Evolutionary conservation across 768 basidiomycete genomes (phyloP), one percentile per base, ranked within the genome.

Genomic region (Suillus subaureus): DNA sequence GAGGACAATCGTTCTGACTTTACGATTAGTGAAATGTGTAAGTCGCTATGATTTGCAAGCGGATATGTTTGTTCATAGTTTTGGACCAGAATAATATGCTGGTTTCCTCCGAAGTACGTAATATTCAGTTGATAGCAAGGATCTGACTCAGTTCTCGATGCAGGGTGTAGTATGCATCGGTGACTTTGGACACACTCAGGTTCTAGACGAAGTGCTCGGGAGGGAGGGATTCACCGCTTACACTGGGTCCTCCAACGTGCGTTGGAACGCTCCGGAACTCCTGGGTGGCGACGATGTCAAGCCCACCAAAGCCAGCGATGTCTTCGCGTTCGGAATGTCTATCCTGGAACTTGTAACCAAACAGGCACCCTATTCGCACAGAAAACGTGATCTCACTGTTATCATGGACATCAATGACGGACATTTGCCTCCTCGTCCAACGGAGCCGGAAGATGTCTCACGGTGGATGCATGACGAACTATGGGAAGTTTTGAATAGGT

Each of bases 221-320:
- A 82, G 74, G 64, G 71, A 78, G 33, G 79, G 80, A 40, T 81
- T 84, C 33, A 71, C 77, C n/a, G 83, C 81, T 4, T 74, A 88
- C 61, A 84, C 85, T 1, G 70, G 58, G 39, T 79, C 80, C 6
- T 80, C 81, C 12, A 82, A 82, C 63, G 79, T 84, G 42, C 82
- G 88, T 11, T 89, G 87, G 87, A 78, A 86, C 37, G 86, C 88
- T 9, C 89, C 88, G 1, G 87, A 89, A 70, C 75, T 88, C 60
- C 83, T 83, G 60, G 76, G 81, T 21, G 82, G 81, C n/a, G 79
- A 76, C 11, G 75, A 78, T 13, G 67, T 72, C 49, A 75, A 76
- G 47, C 82, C 82, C 0, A 85, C 84, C 12, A 81, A 76, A 71
- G 76, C 77, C 52, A 80, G 83, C 15, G 88, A 89, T 69, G 77